Percentiles rank a stretch among this genome's conserved stretches.
Evolutionary conservation across 2,329 filamentous ascomycete genomes (phyloP).

Genomic region (Cryphonectria radicalis): DNA sequence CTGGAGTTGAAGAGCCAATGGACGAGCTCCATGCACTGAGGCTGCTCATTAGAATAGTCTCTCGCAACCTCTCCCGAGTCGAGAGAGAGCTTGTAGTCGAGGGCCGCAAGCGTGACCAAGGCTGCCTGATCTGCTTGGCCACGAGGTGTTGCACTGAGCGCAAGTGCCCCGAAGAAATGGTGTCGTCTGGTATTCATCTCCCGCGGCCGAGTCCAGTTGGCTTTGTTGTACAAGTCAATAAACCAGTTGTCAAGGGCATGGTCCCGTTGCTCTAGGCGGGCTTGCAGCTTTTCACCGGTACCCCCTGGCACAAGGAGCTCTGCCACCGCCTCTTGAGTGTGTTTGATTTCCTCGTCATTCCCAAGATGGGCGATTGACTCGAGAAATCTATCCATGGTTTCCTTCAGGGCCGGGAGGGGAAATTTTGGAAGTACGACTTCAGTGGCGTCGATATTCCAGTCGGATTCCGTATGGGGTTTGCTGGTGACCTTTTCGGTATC

Average conservation of each 20-base stretch:
- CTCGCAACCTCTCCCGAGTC: slow-evolving; percentile 29
- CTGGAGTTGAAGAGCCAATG: slow-evolving; percentile 38
- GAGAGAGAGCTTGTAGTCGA: slow-evolving; percentile 33
- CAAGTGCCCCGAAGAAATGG: slow-evolving; percentile 35
- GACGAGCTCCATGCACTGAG: slow-evolving; percentile 33
- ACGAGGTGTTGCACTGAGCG: slow-evolving; percentile 29
- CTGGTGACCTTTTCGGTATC: not conserved
- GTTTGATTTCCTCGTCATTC: slow-evolving; percentile 26
- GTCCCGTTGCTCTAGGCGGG: slow-evolving; percentile 26
- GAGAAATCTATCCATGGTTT: slow-evolving; percentile 27
- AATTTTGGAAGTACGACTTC: slow-evolving; percentile 28
- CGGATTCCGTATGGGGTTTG: not conserved
- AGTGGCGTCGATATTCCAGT: not conserved
- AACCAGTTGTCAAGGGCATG: slow-evolving; percentile 35
- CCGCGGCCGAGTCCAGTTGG: not conserved
- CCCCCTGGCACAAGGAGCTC: slow-evolving; percentile 25
- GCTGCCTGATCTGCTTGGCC: slow-evolving; percentile 37
- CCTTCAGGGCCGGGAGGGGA: slow-evolving; percentile 31
- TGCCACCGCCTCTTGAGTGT: slow-evolving; percentile 17
- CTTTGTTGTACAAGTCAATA: slow-evolving; percentile 30
- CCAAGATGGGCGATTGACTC: slow-evolving; percentile 27
- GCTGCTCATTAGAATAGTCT: slow-evolving; percentile 29
- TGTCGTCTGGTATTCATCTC: not conserved
- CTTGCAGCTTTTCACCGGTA: slow-evolving; percentile 28
- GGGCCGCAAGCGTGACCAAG: slow-evolving; percentile 34